A percentile compares a stretch with the other conserved stretches of the same genome.
Evolutionary conservation across 2,329 filamentous ascomycete genomes (phyloP).

Genomic region (Colletotrichum navitas): DNA sequence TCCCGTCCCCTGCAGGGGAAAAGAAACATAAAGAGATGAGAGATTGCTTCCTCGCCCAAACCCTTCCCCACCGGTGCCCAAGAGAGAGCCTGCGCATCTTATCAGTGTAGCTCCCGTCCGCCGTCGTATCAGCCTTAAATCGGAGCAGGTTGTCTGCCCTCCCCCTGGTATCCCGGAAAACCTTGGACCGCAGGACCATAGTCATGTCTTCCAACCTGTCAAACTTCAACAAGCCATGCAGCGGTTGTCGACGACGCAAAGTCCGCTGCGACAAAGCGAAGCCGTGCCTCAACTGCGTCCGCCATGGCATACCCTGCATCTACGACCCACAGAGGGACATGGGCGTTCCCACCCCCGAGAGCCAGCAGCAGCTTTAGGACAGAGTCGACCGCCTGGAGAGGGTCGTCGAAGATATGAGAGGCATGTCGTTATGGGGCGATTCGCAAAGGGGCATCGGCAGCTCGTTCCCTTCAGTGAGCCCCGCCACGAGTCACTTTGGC

Average conservation of each 20-base stretch:
- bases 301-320: constrained; percentile 34
- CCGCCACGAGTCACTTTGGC: constrained; percentile 8
- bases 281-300: constrained; percentile 36
- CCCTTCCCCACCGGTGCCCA: constrained; percentile 1
- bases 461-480: constrained; percentile 14
- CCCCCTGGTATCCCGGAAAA: neutral
- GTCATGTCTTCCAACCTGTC: constrained; percentile 27
- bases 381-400: constrained; percentile 36
- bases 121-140: constrained; percentile 4
- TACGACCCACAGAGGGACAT: constrained; percentile 32
- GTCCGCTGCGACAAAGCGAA: constrained; percentile 40
- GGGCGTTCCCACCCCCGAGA: constrained; percentile 15
- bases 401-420: constrained; percentile 33
- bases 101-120: neutral
- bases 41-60: constrained; percentile 8
- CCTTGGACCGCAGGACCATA: neutral
- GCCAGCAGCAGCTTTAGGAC: constrained; percentile 36
- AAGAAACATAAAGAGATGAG: neutral
- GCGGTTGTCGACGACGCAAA: constrained; percentile 33
- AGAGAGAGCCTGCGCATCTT: constrained; percentile 3
- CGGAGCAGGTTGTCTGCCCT: constrained; percentile 24
- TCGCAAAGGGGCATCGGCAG: neutral
- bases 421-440: constrained; percentile 19
- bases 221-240: constrained; percentile 38
- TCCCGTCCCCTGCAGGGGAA: no score